Conservation (phyloP, 2,329 filamentous ascomycete species). For the Dendryphion nanum region DNA sequence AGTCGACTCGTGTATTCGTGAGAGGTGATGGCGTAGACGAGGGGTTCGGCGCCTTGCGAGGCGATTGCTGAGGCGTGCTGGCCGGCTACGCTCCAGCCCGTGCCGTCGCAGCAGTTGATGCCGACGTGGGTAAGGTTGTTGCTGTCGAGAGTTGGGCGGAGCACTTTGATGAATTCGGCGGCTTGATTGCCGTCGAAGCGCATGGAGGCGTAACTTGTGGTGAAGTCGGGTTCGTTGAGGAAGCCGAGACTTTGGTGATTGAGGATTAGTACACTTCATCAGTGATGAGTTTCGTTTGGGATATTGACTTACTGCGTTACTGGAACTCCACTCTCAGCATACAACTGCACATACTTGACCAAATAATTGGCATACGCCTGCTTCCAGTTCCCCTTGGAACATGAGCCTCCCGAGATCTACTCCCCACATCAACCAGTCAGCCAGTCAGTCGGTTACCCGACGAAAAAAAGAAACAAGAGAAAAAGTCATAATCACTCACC, state of each 20-base stretch:
- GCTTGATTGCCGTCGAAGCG: slow-evolving; percentile 47
- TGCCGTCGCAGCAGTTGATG: slow-evolving; percentile 48
- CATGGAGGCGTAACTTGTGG: slow-evolving; percentile 49
- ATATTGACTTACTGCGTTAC: no score
- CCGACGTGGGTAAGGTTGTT: slow-evolving; percentile 36
- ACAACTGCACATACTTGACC: slow-evolving; percentile 47
- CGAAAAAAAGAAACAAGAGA: neutral
- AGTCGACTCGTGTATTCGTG: slow-evolving; percentile 46
- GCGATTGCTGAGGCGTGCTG: slow-evolving; percentile 40
- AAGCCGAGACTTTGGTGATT: no score
- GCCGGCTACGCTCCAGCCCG: slow-evolving; percentile 42
- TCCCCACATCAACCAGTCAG: no score
- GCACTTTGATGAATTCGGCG: slow-evolving; percentile 52
- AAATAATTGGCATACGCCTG: slow-evolving; percentile 52
- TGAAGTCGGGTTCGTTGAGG: slow-evolving; percentile 47
- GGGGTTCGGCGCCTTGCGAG: slow-evolving; percentile 37
- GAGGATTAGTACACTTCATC: no score
- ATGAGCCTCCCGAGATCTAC: slow-evolving; percentile 27
- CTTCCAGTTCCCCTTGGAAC: slow-evolving; percentile 47
- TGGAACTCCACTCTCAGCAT: slow-evolving; percentile 40
- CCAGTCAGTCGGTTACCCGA: neutral
- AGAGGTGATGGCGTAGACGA: slow-evolving; percentile 42
- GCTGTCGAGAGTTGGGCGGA: slow-evolving; percentile 41
- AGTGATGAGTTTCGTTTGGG: no score
- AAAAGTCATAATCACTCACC: slow-evolving; percentile 24